A percentile compares a stretch with the other conserved stretches of the same genome.
Evolutionary conservation across 345 rosid genomes (phyloP).

Genomic region (Populus pruinosa): DNA sequence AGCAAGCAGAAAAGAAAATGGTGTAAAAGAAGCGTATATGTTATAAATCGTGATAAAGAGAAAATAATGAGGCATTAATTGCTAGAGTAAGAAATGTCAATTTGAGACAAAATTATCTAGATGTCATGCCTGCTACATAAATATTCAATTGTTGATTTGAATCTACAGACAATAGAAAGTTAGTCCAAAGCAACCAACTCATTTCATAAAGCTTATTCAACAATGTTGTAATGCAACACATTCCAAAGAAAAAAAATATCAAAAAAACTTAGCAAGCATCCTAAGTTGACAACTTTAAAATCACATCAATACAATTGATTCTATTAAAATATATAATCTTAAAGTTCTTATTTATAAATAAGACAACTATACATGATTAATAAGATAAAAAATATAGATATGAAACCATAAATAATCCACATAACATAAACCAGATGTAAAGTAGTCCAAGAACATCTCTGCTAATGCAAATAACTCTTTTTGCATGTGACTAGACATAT

Average conservation of each 20-base stretch:
- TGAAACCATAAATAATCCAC: neutral
- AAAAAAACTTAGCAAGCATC: neutral
- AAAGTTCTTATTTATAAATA: neutral
- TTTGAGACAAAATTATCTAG: conserved; percentile 81
- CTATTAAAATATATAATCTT: no score
- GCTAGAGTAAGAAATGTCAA: conserved; percentile 68
- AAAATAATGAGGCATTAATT: conserved; percentile 71
- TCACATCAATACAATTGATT: neutral
- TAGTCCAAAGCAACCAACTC: neutral
- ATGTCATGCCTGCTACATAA: conserved; percentile 70
- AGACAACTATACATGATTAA: neutral
- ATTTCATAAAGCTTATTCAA: neutral
- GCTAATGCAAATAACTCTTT: neutral
- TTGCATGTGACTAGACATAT: neutral
- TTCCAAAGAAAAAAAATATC: neutral
- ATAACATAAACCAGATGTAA: neutral
- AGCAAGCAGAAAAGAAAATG: conserved; percentile 89
- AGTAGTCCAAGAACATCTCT: neutral
- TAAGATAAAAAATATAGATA: neutral
- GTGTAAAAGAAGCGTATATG: conserved; percentile 80
- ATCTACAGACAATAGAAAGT: neutral
- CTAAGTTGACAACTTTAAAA: neutral
- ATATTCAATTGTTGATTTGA: neutral
- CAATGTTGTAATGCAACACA: neutral
- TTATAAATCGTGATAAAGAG: conserved; percentile 76